Percentiles rank a stretch among this genome's conserved stretches.
phyloP scores from a whole-genome alignment of 805 yeast genomes.

The Pichia manshurica region DNA sequence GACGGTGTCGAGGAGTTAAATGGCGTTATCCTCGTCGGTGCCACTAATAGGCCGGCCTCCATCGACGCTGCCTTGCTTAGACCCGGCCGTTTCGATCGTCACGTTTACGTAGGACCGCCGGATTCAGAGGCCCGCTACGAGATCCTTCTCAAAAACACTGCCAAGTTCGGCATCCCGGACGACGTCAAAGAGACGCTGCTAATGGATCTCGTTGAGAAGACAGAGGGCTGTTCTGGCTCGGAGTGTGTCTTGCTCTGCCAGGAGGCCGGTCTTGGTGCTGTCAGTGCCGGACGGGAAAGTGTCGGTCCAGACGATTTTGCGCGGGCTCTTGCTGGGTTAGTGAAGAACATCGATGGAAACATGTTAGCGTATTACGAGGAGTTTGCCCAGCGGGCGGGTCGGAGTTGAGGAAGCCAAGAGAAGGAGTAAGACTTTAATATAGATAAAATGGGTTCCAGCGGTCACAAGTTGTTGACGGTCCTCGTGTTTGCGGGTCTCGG shows the following conservation, averaged over 20 bases:
- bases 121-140: slow-evolving; percentile 74
- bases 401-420: not conserved
- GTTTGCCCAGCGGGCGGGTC: slow-evolving; percentile 32
- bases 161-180: slow-evolving; percentile 50
- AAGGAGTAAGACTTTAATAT: not conserved
- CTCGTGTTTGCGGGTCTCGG: slow-evolving; percentile 33
- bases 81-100: slow-evolving; percentile 94
- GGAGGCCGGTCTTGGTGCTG: slow-evolving; percentile 93
- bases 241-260: slow-evolving; percentile 89
- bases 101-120: slow-evolving; percentile 90
- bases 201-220: slow-evolving; percentile 47
- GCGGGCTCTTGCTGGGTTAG: slow-evolving; percentile 59
- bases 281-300: slow-evolving; percentile 44
- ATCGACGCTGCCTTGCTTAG: slow-evolving; percentile 90
- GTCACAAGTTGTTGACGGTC: slow-evolving; percentile 21
- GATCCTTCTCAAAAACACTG: slow-evolving; percentile 65
- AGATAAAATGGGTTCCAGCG: slow-evolving; percentile 8
- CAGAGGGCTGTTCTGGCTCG: slow-evolving; percentile 96
- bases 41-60: slow-evolving; percentile 91
- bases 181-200: slow-evolving; percentile 35
- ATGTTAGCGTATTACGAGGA: slow-evolving; percentile 72
- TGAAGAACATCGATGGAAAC: slow-evolving; percentile 76
- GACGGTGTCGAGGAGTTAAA: slow-evolving; percentile 95
- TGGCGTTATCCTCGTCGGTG: slow-evolving; percentile 92
- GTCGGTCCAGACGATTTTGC: slow-evolving; percentile 42